These are phyloP conservation scores for Globisporangium apiculatum DNA, from an alignment of 352 stramenopile species.

Conservation along the genomic window DNA sequence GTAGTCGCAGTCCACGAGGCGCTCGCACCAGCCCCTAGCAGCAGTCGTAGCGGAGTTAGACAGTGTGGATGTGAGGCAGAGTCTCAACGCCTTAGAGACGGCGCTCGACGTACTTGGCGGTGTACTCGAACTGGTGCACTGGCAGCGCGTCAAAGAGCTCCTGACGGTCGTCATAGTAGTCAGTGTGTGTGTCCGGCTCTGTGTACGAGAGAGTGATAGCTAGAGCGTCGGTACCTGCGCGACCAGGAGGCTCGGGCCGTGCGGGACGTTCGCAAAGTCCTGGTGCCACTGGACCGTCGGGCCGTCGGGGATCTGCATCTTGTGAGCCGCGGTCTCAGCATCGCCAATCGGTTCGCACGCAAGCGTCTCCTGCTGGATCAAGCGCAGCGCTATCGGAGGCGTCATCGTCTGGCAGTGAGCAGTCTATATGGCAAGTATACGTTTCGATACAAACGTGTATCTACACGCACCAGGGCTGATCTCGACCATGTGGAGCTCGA, in stretches of 20 bases:
- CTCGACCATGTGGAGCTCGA: slow-evolving; percentile 90
- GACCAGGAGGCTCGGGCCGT: slow-evolving; percentile 83
- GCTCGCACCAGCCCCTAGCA: slow-evolving; percentile 89
- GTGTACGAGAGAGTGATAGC: not conserved
- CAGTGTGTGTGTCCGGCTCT: not conserved
- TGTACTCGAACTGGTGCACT: slow-evolving; percentile 95
- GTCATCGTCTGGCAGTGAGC: too few relatives aligned
- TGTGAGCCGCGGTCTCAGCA: slow-evolving; percentile 21
- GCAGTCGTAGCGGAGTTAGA: not conserved
- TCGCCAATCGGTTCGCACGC: slow-evolving; percentile 33
- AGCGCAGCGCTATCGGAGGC: slow-evolving; percentile 48
- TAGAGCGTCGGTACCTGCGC: slow-evolving; percentile 38
- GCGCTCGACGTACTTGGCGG: slow-evolving; percentile 36
- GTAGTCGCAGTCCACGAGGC: slow-evolving; percentile 89
- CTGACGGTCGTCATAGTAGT: slow-evolving; percentile 11
- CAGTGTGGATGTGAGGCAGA: not conserved
- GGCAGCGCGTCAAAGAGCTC: slow-evolving; percentile 94
- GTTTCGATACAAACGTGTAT: too few relatives aligned
- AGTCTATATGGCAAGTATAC: too few relatives aligned
- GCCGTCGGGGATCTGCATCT: slow-evolving; percentile 42
- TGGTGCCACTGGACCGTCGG: slow-evolving; percentile 81
- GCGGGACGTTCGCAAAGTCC: slow-evolving; percentile 71
- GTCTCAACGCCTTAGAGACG: not conserved
- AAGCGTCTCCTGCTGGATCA: slow-evolving; percentile 87
- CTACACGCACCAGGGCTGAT: slow-evolving; percentile 56